Evolutionary conservation across 106 monocot species (phyloP), one percentile per base, ranked within the genome.

Genomic region (Allium fistulosum): DNA sequence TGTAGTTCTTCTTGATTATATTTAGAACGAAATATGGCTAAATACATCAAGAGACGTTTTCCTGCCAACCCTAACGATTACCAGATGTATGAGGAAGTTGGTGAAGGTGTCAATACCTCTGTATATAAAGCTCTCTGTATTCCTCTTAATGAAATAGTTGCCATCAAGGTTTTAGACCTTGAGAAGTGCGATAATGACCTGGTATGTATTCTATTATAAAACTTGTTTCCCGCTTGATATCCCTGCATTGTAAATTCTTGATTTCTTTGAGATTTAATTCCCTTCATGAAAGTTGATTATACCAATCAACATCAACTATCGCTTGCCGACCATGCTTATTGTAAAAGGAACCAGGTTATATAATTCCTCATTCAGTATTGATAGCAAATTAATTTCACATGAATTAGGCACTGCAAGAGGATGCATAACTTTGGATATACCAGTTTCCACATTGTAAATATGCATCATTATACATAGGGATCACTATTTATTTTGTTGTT

Each of bases 121-220:
- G 95, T 95, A 13, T 82, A 84, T 72, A 79, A 83, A 69, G 95
- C 95, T 53, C 85, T 88, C 7, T 95, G 95, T 68, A 72, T 95
- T 69, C 91, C 95, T 45, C 81, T 79, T 37, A 86, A 95, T 70
- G 80, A 84, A 69, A 80, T 82, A 60, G 91, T 95, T 80, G 95
- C 95, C 22, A 91, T 95, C 18, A 95, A 95, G 70, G 91, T 91
- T 71, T 75, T 95, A 65, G 91, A 95, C 70, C 85, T 95, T 72
- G 95, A 95, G 70, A 95, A 85, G 76, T 95, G 95, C 81, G 85
- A 83, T 71, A 88, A 88, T 82, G 91, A 95, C 70, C 65, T 95
- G 70, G 95, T 95, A 81, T 74, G 87, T 78, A n/a, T n/a, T n/a
- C n/a, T n/a, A n/a, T n/a, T n/a, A n/a, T n/a, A 14, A 7, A 6